phyloP scores from a whole-genome alignment of 2,329 filamentous ascomycete genomes.

The Colletotrichum godetiae region DNA sequence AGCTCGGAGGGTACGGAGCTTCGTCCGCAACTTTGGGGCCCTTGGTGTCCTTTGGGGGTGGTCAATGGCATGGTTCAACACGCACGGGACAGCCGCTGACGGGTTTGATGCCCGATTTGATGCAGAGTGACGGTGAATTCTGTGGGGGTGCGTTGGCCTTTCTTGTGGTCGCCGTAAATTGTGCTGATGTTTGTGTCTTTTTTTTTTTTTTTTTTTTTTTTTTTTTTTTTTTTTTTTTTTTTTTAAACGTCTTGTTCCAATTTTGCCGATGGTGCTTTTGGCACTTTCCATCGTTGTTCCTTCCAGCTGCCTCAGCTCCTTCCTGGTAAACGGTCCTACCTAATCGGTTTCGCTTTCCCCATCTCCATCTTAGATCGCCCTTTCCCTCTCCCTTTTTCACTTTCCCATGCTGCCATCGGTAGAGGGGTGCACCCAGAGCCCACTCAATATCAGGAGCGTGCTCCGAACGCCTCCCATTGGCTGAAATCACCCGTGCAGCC shows the following conservation, averaged over 20 bases:
- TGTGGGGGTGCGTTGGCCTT: not conserved
- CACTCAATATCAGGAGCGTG: conserved; percentile 14
- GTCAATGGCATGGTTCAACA: not conserved
- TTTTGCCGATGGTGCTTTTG: not conserved
- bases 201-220: not conserved
- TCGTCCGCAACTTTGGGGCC: not conserved
- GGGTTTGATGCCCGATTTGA: not conserved
- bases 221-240: not conserved
- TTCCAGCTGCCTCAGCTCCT: not conserved
- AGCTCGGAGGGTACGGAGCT: not conserved
- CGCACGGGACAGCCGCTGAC: not conserved
- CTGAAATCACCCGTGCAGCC: not conserved
- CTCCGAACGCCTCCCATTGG: conserved; percentile 31
- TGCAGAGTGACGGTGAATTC: not conserved
- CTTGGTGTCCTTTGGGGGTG: not conserved
- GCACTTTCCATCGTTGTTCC: not conserved
- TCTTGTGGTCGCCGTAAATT: not conserved
- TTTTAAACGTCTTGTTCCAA: not conserved
- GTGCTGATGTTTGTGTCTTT: not conserved
- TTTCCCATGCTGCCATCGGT: conserved; percentile 5
- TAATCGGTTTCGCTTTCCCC: not conserved
- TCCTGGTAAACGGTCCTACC: not conserved
- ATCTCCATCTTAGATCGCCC: not conserved
- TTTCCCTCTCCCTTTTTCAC: not conserved
- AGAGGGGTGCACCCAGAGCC: not conserved